phyloP scores from a whole-genome alignment of 345 rosid species.

The Zanthoxylum bungeanum region DNA sequence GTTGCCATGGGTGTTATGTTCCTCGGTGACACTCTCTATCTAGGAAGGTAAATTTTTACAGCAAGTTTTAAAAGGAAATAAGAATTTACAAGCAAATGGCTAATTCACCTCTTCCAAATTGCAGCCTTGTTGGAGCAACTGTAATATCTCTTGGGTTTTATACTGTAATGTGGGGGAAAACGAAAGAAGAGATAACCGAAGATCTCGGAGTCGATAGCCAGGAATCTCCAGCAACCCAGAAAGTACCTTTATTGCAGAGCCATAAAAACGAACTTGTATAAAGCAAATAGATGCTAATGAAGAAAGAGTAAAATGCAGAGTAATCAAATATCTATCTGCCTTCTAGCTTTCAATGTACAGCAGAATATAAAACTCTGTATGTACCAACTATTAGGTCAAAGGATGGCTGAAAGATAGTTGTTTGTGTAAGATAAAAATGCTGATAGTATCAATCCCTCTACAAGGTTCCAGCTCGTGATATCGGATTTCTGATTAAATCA shows the following conservation, averaged over 20 bases:
- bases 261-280: conserved; percentile 41
- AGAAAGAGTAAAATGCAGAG: background rate
- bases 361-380: background rate
- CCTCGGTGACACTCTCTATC: conserved; percentile 68
- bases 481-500: background rate
- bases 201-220: conserved; percentile 25
- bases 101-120: background rate
- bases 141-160: conserved; percentile 76
- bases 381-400: background rate
- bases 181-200: conserved; percentile 56
- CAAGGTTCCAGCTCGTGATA: background rate
- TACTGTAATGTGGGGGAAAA: conserved; percentile 89
- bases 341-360: background rate
- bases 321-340: background rate
- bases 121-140: conserved; percentile 70
- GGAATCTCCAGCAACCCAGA: conserved; percentile 3
- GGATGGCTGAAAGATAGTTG: background rate
- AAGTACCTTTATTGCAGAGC: conserved; percentile 58
- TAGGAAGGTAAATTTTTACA: conserved; percentile 39
- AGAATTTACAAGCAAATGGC: background rate
- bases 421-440: background rate
- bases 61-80: background rate
- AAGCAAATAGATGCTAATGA: background rate
- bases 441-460: background rate
- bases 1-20: conserved; percentile 63